Conservation (phyloP, 345 rosid species). For the Mangifera indica region DNA sequence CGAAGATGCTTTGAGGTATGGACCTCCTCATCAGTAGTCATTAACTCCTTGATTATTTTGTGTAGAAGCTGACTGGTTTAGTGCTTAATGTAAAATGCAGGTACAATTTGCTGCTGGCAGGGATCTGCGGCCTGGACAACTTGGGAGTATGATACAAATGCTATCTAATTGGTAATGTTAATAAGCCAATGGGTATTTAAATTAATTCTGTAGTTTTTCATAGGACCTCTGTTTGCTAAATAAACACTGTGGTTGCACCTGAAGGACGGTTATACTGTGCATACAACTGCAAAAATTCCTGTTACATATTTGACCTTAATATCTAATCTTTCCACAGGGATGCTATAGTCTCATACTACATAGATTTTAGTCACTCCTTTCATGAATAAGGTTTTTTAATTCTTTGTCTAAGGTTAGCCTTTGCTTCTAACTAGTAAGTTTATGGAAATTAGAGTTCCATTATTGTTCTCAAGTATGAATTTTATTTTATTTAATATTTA, state of each 20-base stretch:
- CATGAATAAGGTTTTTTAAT: not conserved
- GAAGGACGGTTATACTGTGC: not conserved
- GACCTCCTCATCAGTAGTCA: not conserved
- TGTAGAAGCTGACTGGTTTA: not conserved
- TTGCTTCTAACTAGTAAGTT: no score
- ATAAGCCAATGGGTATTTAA: slow-evolving; percentile 1
- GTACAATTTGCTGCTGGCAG: slow-evolving; percentile 97
- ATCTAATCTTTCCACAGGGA: not conserved
- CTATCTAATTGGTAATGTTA: slow-evolving; percentile 75
- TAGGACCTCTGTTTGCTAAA: not conserved
- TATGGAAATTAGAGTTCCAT: no score
- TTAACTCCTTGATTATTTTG: not conserved
- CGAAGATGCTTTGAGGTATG: slow-evolving; percentile 92
- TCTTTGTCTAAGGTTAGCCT: not conserved
- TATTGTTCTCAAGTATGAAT: no score
- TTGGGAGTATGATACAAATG: slow-evolving; percentile 78
- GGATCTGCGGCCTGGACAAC: slow-evolving; percentile 89
- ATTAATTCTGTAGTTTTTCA: not conserved
- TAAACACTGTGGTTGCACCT: not conserved
- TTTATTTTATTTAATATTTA: not conserved
- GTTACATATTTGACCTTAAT: not conserved
- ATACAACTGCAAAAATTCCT: not conserved
- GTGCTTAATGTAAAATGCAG: slow-evolving; percentile 37
- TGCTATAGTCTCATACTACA: not conserved
- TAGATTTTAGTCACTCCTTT: not conserved